Percentiles rank a stretch among this genome's conserved stretches.
Conservation (phyloP, 2,329 filamentous ascomycete species). For the Aschersonia sp. region DNA sequence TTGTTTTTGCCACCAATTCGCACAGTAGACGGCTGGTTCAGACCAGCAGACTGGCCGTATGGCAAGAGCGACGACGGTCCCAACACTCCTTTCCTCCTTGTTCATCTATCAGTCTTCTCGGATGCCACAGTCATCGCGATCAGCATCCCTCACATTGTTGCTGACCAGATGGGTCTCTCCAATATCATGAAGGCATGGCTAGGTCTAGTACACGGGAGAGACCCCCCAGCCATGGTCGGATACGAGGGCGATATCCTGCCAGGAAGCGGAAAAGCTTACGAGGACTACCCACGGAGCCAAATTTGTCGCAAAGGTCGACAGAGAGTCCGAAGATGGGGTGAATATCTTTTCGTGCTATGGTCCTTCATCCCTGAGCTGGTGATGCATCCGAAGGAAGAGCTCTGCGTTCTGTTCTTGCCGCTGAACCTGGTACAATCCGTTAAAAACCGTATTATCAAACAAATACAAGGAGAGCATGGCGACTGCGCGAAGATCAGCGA, state of each 20-base stretch:
- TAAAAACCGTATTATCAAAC: background rate
- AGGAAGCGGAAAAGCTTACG: background rate
- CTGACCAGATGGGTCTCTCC: slow-evolving; percentile 1
- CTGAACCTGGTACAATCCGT: background rate
- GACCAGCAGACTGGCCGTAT: slow-evolving; percentile 2
- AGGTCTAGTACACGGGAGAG: background rate
- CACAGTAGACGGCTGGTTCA: slow-evolving; percentile 1
- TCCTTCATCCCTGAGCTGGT: background rate
- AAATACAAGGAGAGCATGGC: background rate
- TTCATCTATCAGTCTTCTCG: slow-evolving; percentile 1
- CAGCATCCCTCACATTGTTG: background rate
- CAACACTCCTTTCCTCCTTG: background rate
- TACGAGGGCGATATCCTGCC: slow-evolving; percentile 3
- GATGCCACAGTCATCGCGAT: slow-evolving; percentile 1
- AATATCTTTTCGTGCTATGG: background rate
- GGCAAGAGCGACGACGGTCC: background rate
- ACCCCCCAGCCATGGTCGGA: slow-evolving; percentile 1
- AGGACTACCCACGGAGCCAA: background rate
- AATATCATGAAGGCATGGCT: slow-evolving; percentile 3
- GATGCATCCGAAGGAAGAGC: background rate
- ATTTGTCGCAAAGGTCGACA: background rate
- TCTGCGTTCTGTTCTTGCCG: slow-evolving; percentile 1
- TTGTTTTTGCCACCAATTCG: background rate
- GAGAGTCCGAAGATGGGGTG: background rate
- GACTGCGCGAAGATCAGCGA: slow-evolving; percentile 3